phyloP scores from a whole-genome alignment of 345 rosid genomes.

The Hirschfeldia incana region DNA sequence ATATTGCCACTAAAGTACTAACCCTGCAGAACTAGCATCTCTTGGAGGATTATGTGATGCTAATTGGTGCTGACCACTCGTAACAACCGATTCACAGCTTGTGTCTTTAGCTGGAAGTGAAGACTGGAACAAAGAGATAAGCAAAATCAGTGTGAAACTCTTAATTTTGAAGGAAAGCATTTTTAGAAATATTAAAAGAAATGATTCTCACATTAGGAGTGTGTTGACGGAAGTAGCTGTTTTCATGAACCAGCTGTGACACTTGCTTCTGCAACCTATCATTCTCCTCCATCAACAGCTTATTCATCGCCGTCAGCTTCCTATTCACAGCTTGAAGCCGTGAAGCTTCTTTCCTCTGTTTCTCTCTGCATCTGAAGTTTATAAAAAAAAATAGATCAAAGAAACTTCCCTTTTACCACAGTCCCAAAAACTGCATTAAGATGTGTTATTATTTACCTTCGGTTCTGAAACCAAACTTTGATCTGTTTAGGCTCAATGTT shows the following conservation, averaged over 20 bases:
- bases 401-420: not conserved
- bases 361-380: constrained; percentile 88
- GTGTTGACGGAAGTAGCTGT: constrained; percentile 96
- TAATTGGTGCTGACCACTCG: constrained; percentile 95
- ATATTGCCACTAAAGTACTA: constrained; percentile 44
- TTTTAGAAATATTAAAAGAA: not conserved
- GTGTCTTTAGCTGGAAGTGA: constrained; percentile 94
- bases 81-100: constrained; percentile 98
- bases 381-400: constrained; percentile 14
- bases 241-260: constrained; percentile 94
- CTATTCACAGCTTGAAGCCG: constrained; percentile 98
- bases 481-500: constrained; percentile 98
- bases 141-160: not conserved
- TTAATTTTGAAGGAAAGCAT: not conserved
- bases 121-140: constrained; percentile 52
- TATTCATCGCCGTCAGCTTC: constrained; percentile 96
- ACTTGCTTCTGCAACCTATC: constrained; percentile 99
- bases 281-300: constrained; percentile 99
- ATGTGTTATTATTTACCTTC: constrained; percentile 56
- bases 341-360: constrained; percentile 98
- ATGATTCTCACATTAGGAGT: constrained; percentile 68
- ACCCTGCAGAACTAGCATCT: constrained; percentile 99
- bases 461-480: constrained; percentile 99
- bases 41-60: constrained; percentile 96
- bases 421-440: not conserved